phyloP scores from a whole-genome alignment of 768 basidiomycete species.

The Pholiota molesta region DNA sequence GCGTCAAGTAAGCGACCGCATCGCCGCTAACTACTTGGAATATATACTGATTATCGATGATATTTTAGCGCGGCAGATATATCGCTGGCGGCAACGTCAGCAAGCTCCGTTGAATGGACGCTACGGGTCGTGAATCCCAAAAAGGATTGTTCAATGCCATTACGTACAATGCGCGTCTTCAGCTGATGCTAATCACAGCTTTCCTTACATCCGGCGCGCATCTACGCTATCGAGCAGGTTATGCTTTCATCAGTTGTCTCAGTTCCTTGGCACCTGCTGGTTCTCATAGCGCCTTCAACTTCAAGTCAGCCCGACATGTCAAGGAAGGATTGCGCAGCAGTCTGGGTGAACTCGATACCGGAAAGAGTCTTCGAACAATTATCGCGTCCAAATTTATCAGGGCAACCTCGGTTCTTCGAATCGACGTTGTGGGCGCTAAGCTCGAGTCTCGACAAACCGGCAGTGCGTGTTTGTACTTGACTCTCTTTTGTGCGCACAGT shows the following conservation, averaged over 20 bases:
- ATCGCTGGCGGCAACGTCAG: conserved; percentile 33
- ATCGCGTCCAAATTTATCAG: conserved; percentile 25
- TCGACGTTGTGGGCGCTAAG: conserved; percentile 30
- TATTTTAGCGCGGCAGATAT: conserved; percentile 32
- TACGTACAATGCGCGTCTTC: too few species aligned
- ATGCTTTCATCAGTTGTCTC: neutral
- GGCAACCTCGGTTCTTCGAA: conserved; percentile 25
- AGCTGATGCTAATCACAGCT: too few species aligned
- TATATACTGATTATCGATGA: neutral
- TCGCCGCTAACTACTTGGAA: neutral
- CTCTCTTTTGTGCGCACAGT: too few species aligned
- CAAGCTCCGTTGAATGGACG: conserved; percentile 37
- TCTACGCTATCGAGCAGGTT: neutral
- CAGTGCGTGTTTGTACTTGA: conserved; percentile 14
- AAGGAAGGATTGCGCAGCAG: conserved; percentile 26
- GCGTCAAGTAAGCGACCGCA: conserved; percentile 30
- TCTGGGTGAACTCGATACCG: conserved; percentile 23
- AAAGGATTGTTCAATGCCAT: neutral
- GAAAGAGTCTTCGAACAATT: conserved; percentile 17
- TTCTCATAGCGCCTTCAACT: conserved; percentile 28
- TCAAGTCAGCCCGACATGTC: conserved; percentile 20
- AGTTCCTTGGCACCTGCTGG: conserved; percentile 18
- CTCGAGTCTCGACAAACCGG: conserved; percentile 30
- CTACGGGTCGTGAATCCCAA: conserved; percentile 20
- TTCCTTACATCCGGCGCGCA: conserved; percentile 23